Evolutionary conservation across 116 monocot species (phyloP), one percentile per base, ranked within the genome.

Genomic region (Cymodocea nodosa): DNA sequence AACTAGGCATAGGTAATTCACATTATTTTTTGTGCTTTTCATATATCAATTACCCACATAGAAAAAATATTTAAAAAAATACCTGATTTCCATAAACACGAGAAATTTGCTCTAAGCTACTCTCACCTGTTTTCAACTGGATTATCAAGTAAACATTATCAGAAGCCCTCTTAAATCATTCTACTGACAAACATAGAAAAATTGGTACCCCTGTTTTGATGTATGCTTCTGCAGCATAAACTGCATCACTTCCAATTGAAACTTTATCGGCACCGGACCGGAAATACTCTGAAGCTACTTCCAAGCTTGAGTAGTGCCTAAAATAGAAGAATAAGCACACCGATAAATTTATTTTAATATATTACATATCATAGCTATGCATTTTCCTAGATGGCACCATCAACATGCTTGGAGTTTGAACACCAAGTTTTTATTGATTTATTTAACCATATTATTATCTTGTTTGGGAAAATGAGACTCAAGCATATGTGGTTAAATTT

Each of bases 181-280:
- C 50, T 48, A 50, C 15, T 6, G 16, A 35, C 8, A 30, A 25
- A 4, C 48, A 63, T 14, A 53, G 0, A 66, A 52, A 14, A 52
- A 52, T 34, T 23, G 72, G 73, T 89, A 98, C 98, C 69, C 92
- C 86, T 58, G 89, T 81, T 78, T 55, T 74, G 51, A 92, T 65
- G 75, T 82, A 92, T 54, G 69, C 84, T 70, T 99, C 92, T 63
- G 98, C 98, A 77, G 86, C 81, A 79, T 83, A 99, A 72, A 99
- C 98, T 60, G 98, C 98, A 92, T 99, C 92, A 78, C 98, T 99
- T 82, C 98, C 98, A 72, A 99, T 99, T 51, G 98, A 99, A 74
- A 99, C 53, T 78, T 99, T 99, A 79, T 99, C 92, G 59, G 98
- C 98, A 77, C 98, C 98, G 60, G 98, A 99, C 22, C 98, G 84